Evolutionary conservation across 2,329 filamentous ascomycete species (phyloP), one percentile per base, ranked within the genome.

Genomic region (Fusarium gaditjirri): DNA sequence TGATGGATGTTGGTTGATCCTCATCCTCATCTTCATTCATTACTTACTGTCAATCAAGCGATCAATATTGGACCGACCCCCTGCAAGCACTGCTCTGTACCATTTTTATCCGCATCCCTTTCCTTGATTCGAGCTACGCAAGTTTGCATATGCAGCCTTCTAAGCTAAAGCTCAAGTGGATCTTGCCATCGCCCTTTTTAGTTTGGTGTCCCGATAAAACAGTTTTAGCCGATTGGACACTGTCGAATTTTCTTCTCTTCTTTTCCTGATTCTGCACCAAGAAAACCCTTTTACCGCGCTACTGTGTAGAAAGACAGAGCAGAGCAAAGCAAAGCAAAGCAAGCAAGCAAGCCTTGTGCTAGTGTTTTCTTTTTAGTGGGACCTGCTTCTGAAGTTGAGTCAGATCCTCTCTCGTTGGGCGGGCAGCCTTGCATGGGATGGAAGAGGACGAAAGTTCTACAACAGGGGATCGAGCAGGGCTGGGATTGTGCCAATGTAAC

Each of bases 351-450:
- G 53, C 53, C 53, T 56, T 14, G 53, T 56, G 29, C 47, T 61
- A 42, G 53, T 33, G 31, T 6, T 19, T 35, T 46, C 39, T 33
- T 36, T 46, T 43, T 46, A 59, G 56, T 25, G 56, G 54, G 17
- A 29, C 54, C 7, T 21, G 23, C 25, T 35, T 21, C 23, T n/a
- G 33, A 38, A n/a, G 33, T 46, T 33, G 36, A 46, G 43, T 49
- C 27, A 54, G 54, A 55, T 49, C 46, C 39, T 38, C 43, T 52
- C 35, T 50, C 38, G 41, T 44, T 66, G 42, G 27, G 46, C 46
- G 46, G 68, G 64, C 61, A 72, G 69, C 69, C 70, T 71, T 73
- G 61, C 70, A 67, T 67, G 27, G 38, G 29, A 49, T 23, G 11
- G 29, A 50, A 25, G 29, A 56, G 21, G 17, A 27, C 27, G 21